These are phyloP conservation scores for Pyrenochaeta sp. DNA, from an alignment of 2,329 filamentous ascomycete genomes.

Conservation along the genomic window DNA sequence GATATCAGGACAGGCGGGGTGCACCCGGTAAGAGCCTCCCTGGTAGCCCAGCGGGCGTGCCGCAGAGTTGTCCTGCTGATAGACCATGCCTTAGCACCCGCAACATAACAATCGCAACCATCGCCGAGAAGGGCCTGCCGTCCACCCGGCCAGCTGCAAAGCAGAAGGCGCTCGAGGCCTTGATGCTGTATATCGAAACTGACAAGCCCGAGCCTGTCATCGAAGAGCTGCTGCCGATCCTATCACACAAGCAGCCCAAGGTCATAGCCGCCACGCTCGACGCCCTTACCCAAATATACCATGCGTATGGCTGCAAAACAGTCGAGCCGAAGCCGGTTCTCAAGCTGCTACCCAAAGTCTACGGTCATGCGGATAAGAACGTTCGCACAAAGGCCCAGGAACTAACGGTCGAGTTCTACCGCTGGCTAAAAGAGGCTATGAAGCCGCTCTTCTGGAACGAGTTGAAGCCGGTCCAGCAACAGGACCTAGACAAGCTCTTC, in stretches of 20 bases:
- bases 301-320: constrained; percentile 93
- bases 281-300: constrained; percentile 83
- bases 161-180: constrained; percentile 81
- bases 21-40: constrained; percentile 65
- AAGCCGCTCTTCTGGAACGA: constrained; percentile 98
- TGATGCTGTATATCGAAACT: constrained; percentile 88
- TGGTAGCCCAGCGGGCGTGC: neutral
- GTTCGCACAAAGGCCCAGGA: constrained; percentile 93
- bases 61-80: constrained; percentile 18
- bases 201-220: constrained; percentile 86
- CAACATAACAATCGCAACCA: constrained; percentile 74
- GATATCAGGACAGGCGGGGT: constrained; percentile 82
- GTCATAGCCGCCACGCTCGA: constrained; percentile 78
- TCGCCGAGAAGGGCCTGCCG: constrained; percentile 90
- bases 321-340: constrained; percentile 92
- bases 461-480: constrained; percentile 92
- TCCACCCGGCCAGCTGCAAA: constrained; percentile 91
- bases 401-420: constrained; percentile 90
- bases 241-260: constrained; percentile 91
- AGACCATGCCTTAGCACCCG: constrained; percentile 67
- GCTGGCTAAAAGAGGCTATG: constrained; percentile 97
- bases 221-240: constrained; percentile 84
- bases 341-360: constrained; percentile 87
- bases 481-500: constrained; percentile 91
- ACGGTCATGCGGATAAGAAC: constrained; percentile 97